phyloP scores from a whole-genome alignment of 768 basidiomycete genomes.

The Guyanaporus albipodus region DNA sequence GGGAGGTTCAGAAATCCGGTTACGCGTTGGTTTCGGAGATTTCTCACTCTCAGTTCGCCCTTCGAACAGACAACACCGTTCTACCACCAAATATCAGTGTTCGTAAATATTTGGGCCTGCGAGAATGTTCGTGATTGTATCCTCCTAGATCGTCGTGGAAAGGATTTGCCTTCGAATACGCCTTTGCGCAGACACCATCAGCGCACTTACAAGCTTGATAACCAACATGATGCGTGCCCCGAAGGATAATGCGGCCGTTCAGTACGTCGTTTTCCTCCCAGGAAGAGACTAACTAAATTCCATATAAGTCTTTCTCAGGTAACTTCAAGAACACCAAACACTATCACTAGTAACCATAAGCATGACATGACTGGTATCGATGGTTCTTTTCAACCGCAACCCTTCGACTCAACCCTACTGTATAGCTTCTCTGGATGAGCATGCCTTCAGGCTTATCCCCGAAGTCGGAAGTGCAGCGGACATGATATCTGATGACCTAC shows the following conservation, averaged over 20 bases:
- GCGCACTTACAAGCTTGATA: slow-evolving; percentile 53
- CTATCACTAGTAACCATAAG: slow-evolving; percentile 1
- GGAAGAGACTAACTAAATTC: neutral
- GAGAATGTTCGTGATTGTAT: slow-evolving; percentile 1
- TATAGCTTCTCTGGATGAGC: slow-evolving; percentile 73
- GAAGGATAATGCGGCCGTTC: slow-evolving; percentile 28
- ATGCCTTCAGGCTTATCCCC: slow-evolving; percentile 72
- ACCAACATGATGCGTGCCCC: slow-evolving; percentile 47
- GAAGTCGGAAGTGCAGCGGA: slow-evolving; percentile 79
- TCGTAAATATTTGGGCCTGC: slow-evolving; percentile 16
- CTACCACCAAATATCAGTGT: slow-evolving; percentile 39
- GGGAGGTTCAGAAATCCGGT: slow-evolving; percentile 44
- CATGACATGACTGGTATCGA: slow-evolving; percentile 29
- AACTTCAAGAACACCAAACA: slow-evolving; percentile 5
- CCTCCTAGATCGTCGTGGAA: slow-evolving; percentile 51
- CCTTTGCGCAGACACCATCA: slow-evolving; percentile 75
- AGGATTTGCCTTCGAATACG: slow-evolving; percentile 54
- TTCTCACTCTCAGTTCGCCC: slow-evolving; percentile 42
- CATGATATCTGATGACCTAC: slow-evolving; percentile 89
- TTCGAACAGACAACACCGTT: slow-evolving; percentile 29
- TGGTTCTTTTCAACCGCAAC: neutral
- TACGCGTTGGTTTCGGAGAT: slow-evolving; percentile 69
- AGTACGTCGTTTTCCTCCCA: slow-evolving; percentile 18
- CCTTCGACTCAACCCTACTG: slow-evolving; percentile 2
- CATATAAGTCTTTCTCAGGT: slow-evolving; percentile 9